phyloP scores from a whole-genome alignment of 2,329 filamentous ascomycete genomes.

The Cladosporium cucumerinum region DNA sequence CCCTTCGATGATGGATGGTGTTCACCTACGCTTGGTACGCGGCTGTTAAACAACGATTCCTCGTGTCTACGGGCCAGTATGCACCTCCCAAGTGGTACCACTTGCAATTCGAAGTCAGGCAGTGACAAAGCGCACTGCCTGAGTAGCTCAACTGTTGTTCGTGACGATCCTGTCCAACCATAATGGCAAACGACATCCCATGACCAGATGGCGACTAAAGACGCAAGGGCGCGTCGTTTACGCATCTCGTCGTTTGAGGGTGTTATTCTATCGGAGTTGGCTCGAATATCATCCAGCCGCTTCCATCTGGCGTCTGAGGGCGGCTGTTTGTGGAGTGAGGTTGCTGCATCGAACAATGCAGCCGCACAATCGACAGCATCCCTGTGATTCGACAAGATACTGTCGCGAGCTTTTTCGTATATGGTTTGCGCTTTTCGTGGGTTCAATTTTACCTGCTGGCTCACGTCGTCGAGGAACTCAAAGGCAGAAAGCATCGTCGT shows the following conservation, averaged over 20 bases:
- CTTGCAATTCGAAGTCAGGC: slow-evolving; percentile 1
- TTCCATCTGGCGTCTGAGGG: neutral
- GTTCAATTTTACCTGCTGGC: neutral
- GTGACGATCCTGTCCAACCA: neutral
- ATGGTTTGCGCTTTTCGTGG: neutral
- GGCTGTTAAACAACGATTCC: slow-evolving; percentile 1
- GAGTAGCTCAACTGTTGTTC: slow-evolving; percentile 6
- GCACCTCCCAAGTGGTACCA: neutral
- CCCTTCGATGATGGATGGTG: slow-evolving; percentile 3
- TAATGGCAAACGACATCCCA: slow-evolving; percentile 3
- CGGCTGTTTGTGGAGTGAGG: neutral
- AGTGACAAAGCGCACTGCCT: slow-evolving; percentile 3
- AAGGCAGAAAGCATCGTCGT: slow-evolving; percentile 1
- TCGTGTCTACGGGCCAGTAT: slow-evolving; percentile 6
- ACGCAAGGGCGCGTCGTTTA: neutral
- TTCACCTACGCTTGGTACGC: slow-evolving; percentile 3
- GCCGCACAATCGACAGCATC: slow-evolving; percentile 4
- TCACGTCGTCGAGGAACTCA: neutral
- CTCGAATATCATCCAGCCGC: neutral
- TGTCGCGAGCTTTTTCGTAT: slow-evolving; percentile 4
- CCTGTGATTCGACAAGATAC: neutral
- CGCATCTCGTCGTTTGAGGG: slow-evolving; percentile 2
- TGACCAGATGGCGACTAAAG: slow-evolving; percentile 5
- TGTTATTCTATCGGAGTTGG: neutral
- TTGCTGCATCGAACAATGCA: slow-evolving; percentile 4